Percentiles rank a stretch among this genome's conserved stretches.
Evolutionary conservation across 805 yeast species (phyloP).

Genomic region (Zygosaccharomyces rouxii): DNA sequence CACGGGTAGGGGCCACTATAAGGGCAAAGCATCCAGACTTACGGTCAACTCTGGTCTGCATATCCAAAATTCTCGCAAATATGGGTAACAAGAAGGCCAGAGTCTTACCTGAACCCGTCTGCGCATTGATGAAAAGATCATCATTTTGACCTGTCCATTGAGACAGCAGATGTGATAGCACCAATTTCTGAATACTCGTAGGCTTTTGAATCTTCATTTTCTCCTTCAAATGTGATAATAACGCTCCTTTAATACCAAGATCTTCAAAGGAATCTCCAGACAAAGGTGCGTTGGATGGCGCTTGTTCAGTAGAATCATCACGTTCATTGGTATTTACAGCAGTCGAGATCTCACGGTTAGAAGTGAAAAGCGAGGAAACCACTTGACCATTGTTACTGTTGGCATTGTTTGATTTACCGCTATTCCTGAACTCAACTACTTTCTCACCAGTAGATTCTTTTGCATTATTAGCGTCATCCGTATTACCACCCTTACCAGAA

Average conservation of each 20-base stretch:
- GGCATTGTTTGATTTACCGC: neutral
- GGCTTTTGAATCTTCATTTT: conserved; percentile 60
- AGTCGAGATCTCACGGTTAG: conserved; percentile 50
- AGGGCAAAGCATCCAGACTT: conserved; percentile 83
- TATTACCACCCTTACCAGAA: neutral
- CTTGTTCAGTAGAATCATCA: conserved; percentile 33
- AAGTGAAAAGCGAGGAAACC: conserved; percentile 81
- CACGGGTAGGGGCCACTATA: conserved; percentile 90
- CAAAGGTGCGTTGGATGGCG: conserved; percentile 85
- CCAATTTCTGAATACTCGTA: conserved; percentile 81
- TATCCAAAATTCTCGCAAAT: conserved; percentile 62
- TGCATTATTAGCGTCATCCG: neutral
- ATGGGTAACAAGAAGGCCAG: conserved; percentile 83
- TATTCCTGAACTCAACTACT: neutral
- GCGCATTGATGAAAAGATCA: conserved; percentile 90
- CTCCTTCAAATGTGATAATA: conserved; percentile 52
- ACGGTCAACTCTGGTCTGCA: conserved; percentile 45
- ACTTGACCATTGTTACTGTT: conserved; percentile 40
- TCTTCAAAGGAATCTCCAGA: conserved; percentile 59
- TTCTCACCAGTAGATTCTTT: neutral
- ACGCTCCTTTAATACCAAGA: conserved; percentile 56
- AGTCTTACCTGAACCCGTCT: conserved; percentile 98
- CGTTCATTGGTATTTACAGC: conserved; percentile 37
- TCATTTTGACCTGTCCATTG: conserved; percentile 35
- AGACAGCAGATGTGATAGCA: conserved; percentile 56